Base-by-base conservation (phyloP, 805 yeast species). In the Candida loeiensis region DNA sequence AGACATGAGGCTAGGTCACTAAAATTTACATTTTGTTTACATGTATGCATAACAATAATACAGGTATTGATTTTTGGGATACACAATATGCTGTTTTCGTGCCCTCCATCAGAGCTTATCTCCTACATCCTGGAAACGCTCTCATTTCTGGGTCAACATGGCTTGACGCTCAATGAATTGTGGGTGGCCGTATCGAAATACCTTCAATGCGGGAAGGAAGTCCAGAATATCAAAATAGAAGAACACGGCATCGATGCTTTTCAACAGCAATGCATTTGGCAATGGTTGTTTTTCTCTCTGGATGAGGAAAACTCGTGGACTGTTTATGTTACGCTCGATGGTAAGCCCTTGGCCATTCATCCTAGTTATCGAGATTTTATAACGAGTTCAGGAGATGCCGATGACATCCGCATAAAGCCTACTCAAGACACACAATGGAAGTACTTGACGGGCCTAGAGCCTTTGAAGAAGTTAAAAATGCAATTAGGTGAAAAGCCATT, bases 371-470 rank as follows among this genome's bases (percentile, higher is more conserved):
- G 38, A 6, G 45, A 47, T 1, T 56, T 61, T 34, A 13, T 48
- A 15, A 13, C 19, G 30, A 33, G 46, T 14, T 41, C 53, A 42
- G 52, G 50, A 33, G 41, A 44, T 15, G 55, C 50, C 27, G 43
- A 45, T 8, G 30, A 32, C 2, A 26, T 58, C 15, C 40, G 55
- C 20, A 50, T 69, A 4, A 45, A 49, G 13, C 76, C 83, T 3
- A 64, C 71, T 4, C 76, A 76, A 19, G 80, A 76, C 40, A 73
- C 73, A 28, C 78, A 79, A 49, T 82, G 85, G 71, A 50, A 68
- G 13, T 70, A 67, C 36, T 58, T 84, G 29, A 76, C 86, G 0
- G 85, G 85, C 2, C 49, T 58, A 1, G 64, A 59, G 15, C 53
- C 56, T 11, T 69, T 73, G 22, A 70, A 72, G 22, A 68, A 69